These are phyloP conservation scores for Skeletonema menzelii DNA, from an alignment of 108 stramenopile species.

Conservation along the genomic window DNA sequence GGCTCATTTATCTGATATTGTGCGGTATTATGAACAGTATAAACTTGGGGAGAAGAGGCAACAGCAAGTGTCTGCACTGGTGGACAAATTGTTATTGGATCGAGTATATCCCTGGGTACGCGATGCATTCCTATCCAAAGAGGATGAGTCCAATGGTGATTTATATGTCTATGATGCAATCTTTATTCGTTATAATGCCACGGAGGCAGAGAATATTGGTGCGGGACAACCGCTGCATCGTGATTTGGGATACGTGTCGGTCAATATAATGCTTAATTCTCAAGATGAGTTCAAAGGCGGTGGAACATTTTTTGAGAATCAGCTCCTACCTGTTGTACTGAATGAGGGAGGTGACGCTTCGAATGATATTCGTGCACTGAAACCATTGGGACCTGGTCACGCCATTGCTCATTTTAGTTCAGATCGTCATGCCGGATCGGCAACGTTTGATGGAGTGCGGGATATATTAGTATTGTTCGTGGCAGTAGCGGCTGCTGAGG, in stretches of 20 bases:
- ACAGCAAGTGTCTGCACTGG: slow-evolving; percentile 44
- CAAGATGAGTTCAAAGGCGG: slow-evolving; percentile 59
- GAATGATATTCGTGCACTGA: slow-evolving; percentile 23
- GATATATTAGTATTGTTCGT: slow-evolving; percentile 74
- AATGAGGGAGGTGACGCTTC: neutral
- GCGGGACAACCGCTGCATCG: slow-evolving; percentile 77
- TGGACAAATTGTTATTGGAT: slow-evolving; percentile 38
- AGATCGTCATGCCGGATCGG: slow-evolving; percentile 71
- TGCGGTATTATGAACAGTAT: slow-evolving; percentile 6
- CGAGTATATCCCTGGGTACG: slow-evolving; percentile 61
- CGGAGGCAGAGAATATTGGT: slow-evolving; percentile 44
- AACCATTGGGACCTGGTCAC: slow-evolving; percentile 59
- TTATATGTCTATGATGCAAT: slow-evolving; percentile 68
- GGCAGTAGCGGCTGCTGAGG: slow-evolving; percentile 20
- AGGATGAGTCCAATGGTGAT: neutral
- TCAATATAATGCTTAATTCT: slow-evolving; percentile 68
- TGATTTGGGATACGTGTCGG: slow-evolving; percentile 66
- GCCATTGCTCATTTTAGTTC: slow-evolving; percentile 51
- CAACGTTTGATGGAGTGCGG: slow-evolving; percentile 55
- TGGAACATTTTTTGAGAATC: slow-evolving; percentile 74
- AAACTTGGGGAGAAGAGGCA: neutral
- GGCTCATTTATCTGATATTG: slow-evolving; percentile 41
- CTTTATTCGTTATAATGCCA: slow-evolving; percentile 73
- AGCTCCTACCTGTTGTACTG: slow-evolving; percentile 18
- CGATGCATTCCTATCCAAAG: slow-evolving; percentile 46